Percentiles rank a stretch among this genome's conserved stretches.
phyloP scores from a whole-genome alignment of 768 basidiomycete genomes.

The Dentipellis fragilis region DNA sequence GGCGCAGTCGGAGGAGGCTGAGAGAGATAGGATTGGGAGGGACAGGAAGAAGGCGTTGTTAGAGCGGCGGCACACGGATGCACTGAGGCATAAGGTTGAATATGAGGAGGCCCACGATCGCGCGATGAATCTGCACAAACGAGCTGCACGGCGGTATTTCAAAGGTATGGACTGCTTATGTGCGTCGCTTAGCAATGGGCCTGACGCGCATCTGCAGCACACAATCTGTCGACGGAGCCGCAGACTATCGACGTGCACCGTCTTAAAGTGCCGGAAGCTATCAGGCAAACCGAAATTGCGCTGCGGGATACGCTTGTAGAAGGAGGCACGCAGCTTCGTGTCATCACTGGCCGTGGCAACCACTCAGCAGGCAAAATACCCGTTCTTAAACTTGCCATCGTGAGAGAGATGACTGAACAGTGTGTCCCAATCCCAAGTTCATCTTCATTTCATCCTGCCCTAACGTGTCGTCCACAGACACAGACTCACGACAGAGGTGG shows the following conservation, averaged over 20 bases:
- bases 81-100: conserved; percentile 21
- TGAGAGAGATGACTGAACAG: conserved; percentile 19
- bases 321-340: conserved; percentile 20
- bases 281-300: conserved; percentile 21
- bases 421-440: conserved; percentile 10
- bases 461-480: conserved; percentile 10
- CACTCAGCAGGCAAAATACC: conserved; percentile 23
- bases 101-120: conserved; percentile 20
- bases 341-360: conserved; percentile 25
- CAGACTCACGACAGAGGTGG: conserved; percentile 17
- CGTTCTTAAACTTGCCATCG: conserved; percentile 22
- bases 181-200: neutral
- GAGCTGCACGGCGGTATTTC: conserved; percentile 24
- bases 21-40: conserved; percentile 14
- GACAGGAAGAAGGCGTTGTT: conserved; percentile 17
- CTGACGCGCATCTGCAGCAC: conserved; percentile 14
- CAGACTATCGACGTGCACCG: conserved; percentile 27
- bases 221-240: conserved; percentile 19
- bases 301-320: conserved; percentile 21
- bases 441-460: neutral
- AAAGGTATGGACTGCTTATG: conserved; percentile 16
- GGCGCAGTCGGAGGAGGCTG: conserved; percentile 19
- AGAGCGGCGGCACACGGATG: conserved; percentile 16
- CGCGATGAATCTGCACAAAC: conserved; percentile 20
- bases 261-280: conserved; percentile 22